Evolutionary conservation across 176 grass and related monocot genomes (phyloP), one percentile per base, ranked within the genome.

Genomic region (Aegilops speltoides): DNA sequence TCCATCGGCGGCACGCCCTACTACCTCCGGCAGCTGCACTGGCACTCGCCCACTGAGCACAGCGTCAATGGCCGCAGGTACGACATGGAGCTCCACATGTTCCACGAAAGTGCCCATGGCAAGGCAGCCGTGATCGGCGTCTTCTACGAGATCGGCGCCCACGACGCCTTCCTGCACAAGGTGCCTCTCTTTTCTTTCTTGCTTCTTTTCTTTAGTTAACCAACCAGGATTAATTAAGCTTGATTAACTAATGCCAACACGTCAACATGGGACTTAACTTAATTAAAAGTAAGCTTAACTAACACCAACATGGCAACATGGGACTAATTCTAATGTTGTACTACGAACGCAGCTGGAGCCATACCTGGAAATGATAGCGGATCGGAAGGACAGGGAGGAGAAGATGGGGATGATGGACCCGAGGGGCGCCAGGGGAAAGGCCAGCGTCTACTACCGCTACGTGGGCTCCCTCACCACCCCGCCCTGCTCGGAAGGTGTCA

Each of bases 31-130:
- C 88, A 89, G 85, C 14, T 95, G 82, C 95, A 97, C 78, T 97
- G 93, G 93, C 95, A 97, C 79, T 84, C 85, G 5, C 95, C 95
- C 14, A 93, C 89, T 26, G 95, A 97, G 82, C 95, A 97, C 82
- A 80, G 59, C 22, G 77, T 97, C 64, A 86, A 93, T 22, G 93
- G 79, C n/a, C 85, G 26, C 33, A 52, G 90, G 50, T 97, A 94
- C 61, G 45, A 69, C 28, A 63, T 97, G 85, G 94, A 97, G 89
- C 14, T 94, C 80, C 94, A 97, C 76, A 52, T 97, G 88, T 86
- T 97, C 45, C 94, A 97, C 72, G 7, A 90, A 70, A 94, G 31
- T 76, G 31, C 82, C 5, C 66, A 85, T 60, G 60, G 62, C 6
- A 90, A 90, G 56, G 68, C 76, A 0, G 90, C 92, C 8, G 90